These are phyloP conservation scores for Colletotrichum sp. DNA, from an alignment of 2,329 filamentous ascomycete species.

Conservation along the genomic window DNA sequence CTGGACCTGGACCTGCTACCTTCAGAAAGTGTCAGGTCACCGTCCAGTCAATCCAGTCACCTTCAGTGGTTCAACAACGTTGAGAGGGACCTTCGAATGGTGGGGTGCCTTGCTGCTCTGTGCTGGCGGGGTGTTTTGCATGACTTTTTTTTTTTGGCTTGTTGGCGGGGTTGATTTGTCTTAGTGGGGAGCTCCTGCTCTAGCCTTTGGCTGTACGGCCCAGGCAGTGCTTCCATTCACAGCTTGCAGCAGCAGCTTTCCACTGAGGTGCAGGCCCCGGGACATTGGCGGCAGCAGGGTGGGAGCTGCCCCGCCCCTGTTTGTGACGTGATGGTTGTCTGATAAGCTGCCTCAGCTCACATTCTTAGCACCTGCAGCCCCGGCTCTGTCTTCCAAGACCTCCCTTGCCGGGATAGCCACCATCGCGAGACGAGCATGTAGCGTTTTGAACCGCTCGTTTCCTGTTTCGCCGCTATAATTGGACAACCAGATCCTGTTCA, in stretches of 20 bases:
- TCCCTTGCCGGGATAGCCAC: not conserved
- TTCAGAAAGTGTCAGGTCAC: not conserved
- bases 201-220: not conserved
- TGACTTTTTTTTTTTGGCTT: slow-evolving; percentile 18
- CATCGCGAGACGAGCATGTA: not conserved
- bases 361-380: not conserved
- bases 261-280: not conserved
- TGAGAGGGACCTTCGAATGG: slow-evolving; percentile 18
- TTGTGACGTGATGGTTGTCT: slow-evolving; percentile 27
- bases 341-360: slow-evolving; percentile 6
- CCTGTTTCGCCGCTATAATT: not conserved
- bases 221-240: not conserved
- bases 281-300: not conserved
- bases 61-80: slow-evolving; percentile 19
- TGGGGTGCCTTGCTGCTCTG: slow-evolving; percentile 27
- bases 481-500: not conserved
- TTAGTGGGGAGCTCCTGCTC: slow-evolving; percentile 11
- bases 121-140: slow-evolving; percentile 25
- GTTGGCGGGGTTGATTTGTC: slow-evolving; percentile 26
- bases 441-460: not conserved
- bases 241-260: not conserved
- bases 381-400: not conserved
- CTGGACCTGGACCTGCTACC: not conserved
- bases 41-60: not conserved
- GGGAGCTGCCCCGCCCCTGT: slow-evolving; percentile 7